These are phyloP conservation scores for Coniochaeta prunicola DNA, from an alignment of 2,329 filamentous ascomycete genomes.

Conservation along the genomic window DNA sequence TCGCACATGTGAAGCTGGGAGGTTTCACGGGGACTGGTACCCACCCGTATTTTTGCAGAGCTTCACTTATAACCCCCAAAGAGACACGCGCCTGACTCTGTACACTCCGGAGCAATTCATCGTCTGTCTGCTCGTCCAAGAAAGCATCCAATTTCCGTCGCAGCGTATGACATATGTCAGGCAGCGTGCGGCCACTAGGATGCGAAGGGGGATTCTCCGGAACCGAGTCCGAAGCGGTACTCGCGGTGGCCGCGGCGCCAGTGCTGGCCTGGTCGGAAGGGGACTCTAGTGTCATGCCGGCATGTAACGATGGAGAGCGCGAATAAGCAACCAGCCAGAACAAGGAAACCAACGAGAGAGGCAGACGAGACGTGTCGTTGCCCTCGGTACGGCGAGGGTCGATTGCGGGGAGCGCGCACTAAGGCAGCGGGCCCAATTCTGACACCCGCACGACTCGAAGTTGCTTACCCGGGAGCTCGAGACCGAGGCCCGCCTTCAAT, in stretches of 20 bases:
- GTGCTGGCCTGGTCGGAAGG: not conserved
- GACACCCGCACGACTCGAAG: not conserved
- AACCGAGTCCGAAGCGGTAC: not conserved
- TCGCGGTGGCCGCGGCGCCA: not conserved
- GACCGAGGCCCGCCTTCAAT: not conserved
- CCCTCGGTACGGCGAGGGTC: not conserved
- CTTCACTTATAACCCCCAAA: constrained; percentile 66
- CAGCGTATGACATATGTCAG: constrained; percentile 43
- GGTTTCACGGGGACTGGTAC: constrained; percentile 19
- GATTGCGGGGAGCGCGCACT: not conserved
- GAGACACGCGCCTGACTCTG: constrained; percentile 70
- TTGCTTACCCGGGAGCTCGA: not conserved
- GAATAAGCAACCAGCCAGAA: not conserved
- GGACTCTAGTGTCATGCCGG: not conserved
- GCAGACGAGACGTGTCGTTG: not conserved
- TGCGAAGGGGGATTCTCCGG: not conserved
- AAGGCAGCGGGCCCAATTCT: not conserved
- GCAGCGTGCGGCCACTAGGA: constrained; percentile 18
- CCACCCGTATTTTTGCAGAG: constrained; percentile 68
- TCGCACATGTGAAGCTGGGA: not conserved
- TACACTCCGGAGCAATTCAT: constrained; percentile 51
- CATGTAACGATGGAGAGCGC: not conserved
- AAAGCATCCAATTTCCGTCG: constrained; percentile 58
- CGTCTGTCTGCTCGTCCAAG: constrained; percentile 50
- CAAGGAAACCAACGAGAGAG: not conserved